phyloP scores from a whole-genome alignment of 192 early-diverging fungal genomes.

The Rhizoclosmatium globosum region DNA sequence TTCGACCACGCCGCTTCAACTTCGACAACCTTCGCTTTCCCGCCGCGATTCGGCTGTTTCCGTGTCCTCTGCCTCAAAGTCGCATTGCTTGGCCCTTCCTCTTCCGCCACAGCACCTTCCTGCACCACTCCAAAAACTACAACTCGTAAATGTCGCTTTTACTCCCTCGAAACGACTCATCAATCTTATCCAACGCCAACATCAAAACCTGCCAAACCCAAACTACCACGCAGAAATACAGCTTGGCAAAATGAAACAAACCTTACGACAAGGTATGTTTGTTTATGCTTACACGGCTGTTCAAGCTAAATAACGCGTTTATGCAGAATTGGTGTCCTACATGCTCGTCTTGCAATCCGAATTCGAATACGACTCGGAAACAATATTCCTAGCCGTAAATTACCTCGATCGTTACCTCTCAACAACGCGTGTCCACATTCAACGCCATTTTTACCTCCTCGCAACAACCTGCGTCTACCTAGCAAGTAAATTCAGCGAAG shows the following conservation, averaged over 20 bases:
- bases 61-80: too few relatives aligned
- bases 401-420: constrained; percentile 26
- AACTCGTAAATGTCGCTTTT: not conserved
- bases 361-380: constrained; percentile 29
- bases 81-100: not conserved
- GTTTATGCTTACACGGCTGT: not conserved
- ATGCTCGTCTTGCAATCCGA: not conserved
- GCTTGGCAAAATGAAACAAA: constrained; percentile 4
- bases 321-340: not conserved
- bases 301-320: too few relatives aligned
- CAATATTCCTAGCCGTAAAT: constrained; percentile 16
- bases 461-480: constrained; percentile 18
- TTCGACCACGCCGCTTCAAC: too few relatives aligned
- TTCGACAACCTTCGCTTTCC: too few relatives aligned
- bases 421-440: not conserved
- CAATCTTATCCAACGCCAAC: constrained; percentile 16
- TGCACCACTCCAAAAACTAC: not conserved
- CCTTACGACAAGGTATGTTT: constrained; percentile 1
- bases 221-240: constrained; percentile 11
- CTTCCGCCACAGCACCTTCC: not conserved
- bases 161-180: constrained; percentile 10
- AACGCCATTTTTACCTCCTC: constrained; percentile 15
- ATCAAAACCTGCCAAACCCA: constrained; percentile 10
- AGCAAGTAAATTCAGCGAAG: constrained; percentile 28
- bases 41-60: too few relatives aligned